Conservation (phyloP, 1,139 yeast species). For the Taphrina pruni region DNA sequence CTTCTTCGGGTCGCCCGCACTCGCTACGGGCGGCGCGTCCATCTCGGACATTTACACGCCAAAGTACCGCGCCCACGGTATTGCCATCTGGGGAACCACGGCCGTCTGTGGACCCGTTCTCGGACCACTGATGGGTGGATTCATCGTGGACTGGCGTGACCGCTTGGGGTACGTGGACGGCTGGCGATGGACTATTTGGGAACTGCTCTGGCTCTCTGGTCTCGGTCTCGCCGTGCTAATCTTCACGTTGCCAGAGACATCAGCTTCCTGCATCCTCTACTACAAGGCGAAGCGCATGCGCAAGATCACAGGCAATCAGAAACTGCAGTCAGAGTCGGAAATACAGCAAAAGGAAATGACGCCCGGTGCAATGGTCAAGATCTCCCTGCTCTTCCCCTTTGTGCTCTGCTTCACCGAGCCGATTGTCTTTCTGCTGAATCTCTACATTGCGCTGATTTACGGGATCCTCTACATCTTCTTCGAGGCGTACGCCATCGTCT, state of each 20-base stretch:
- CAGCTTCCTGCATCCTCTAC: constrained; percentile 81
- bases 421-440: constrained; percentile 46
- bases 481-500: constrained; percentile 76
- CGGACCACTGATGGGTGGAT: constrained; percentile 80
- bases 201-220: constrained; percentile 55
- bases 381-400: constrained; percentile 61
- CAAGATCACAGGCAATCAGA: constrained; percentile 47
- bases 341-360: constrained; percentile 52
- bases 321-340: constrained; percentile 62
- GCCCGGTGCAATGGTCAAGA: constrained; percentile 23
- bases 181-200: constrained; percentile 68
- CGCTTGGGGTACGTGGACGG: constrained; percentile 55
- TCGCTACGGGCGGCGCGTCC: constrained; percentile 88
- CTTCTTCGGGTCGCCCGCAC: constrained; percentile 78
- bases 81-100: constrained; percentile 57
- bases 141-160: constrained; percentile 61
- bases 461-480: constrained; percentile 70
- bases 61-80: constrained; percentile 66
- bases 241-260: constrained; percentile 75
- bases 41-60: constrained; percentile 73
- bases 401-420: constrained; percentile 62
- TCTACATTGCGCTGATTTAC: constrained; percentile 60
- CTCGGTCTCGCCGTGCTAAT: constrained; percentile 68
- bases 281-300: constrained; percentile 66
- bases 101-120: constrained; percentile 73